These are phyloP conservation scores for Scenedesmus sp. DNA, from an alignment of 163 green algal species.

Conservation along the genomic window DNA sequence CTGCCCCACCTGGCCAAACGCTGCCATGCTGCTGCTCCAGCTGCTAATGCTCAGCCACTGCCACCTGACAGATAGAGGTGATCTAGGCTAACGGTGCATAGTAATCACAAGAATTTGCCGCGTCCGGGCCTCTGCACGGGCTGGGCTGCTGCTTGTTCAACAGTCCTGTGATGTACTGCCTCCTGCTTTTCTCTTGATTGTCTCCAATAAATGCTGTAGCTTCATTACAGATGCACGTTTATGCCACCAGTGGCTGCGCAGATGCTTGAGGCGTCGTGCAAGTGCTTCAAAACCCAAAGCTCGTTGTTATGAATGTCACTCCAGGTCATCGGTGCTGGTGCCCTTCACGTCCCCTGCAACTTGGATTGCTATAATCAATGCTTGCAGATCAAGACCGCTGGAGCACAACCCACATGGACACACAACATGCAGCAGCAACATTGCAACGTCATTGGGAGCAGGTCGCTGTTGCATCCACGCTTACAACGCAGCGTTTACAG, in stretches of 20 bases:
- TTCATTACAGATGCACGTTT: neutral
- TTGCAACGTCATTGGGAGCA: neutral
- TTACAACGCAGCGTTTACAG: neutral
- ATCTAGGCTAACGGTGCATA: neutral
- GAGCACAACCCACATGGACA: neutral
- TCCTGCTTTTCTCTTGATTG: neutral
- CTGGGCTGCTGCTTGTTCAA: neutral
- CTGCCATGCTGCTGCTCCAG: neutral
- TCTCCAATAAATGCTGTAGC: neutral
- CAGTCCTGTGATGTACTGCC: neutral
- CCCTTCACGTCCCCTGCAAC: neutral
- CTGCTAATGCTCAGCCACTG: neutral
- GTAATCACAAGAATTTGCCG: neutral
- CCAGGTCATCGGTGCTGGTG: neutral
- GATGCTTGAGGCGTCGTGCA: neutral
- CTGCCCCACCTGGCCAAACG: neutral
- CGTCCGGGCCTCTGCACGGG: neutral
- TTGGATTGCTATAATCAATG: neutral
- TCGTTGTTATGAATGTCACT: neutral
- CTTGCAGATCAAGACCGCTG: neutral
- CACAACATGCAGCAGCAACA: neutral
- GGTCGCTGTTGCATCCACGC: neutral
- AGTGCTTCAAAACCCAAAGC: neutral
- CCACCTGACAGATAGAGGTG: neutral
- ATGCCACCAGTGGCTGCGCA: neutral